Percentiles rank a stretch among this genome's conserved stretches.
These are phyloP conservation scores for Pholiota conissans DNA, from an alignment of 768 basidiomycete genomes.

Conservation along the genomic window DNA sequence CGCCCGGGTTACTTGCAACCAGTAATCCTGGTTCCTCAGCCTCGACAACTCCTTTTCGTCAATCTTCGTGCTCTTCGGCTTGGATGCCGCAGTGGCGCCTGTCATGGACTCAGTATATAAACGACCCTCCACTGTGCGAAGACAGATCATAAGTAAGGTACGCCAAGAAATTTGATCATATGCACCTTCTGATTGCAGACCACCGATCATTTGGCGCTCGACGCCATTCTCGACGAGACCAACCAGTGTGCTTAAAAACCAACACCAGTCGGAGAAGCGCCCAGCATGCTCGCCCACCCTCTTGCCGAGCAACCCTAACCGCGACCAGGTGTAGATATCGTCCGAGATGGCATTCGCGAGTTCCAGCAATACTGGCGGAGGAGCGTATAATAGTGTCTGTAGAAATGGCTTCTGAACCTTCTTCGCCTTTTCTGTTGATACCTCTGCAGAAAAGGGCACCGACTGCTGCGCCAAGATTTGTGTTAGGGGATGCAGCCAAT, in stretches of 20 bases:
- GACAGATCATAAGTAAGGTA: constrained; percentile 1
- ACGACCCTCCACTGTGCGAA: constrained; percentile 64
- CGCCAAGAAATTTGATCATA: neutral
- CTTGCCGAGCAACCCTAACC: constrained; percentile 67
- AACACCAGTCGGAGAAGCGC: constrained; percentile 83
- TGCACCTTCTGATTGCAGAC: constrained; percentile 63
- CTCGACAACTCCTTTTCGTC: constrained; percentile 72
- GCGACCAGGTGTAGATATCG: constrained; percentile 76
- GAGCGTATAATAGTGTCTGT: constrained; percentile 73
- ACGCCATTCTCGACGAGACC: constrained; percentile 83
- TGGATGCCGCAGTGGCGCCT: constrained; percentile 65
- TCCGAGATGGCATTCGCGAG: constrained; percentile 74
- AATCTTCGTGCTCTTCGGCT: constrained; percentile 52
- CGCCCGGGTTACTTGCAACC: constrained; percentile 67
- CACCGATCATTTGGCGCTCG: constrained; percentile 69
- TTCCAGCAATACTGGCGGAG: constrained; percentile 81
- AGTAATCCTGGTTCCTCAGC: constrained; percentile 71
- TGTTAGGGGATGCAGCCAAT: constrained; percentile 79
- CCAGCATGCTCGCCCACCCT: constrained; percentile 67
- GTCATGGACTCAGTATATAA: constrained; percentile 73
- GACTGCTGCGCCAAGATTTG: constrained; percentile 70
- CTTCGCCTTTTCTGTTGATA: constrained; percentile 33
- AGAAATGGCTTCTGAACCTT: constrained; percentile 60
- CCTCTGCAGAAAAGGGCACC: constrained; percentile 57
- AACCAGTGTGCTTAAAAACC: constrained; percentile 78